Percentiles rank a stretch among this genome's conserved stretches.
Conservation (phyloP, 2,329 filamentous ascomycete genomes). For the Nemania bipapillata region DNA sequence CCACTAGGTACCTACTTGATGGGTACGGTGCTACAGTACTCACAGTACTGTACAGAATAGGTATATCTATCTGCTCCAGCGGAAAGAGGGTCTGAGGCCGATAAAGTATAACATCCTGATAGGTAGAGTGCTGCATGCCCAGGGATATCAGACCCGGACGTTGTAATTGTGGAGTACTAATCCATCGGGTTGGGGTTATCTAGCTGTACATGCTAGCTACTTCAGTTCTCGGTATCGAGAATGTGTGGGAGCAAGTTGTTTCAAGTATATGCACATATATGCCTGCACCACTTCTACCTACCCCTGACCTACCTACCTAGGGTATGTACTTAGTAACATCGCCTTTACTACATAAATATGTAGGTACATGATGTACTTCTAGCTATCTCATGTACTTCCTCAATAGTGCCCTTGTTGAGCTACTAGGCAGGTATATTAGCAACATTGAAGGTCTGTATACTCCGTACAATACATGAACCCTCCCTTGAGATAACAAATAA, state of each 20-base stretch:
- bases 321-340: conserved; percentile 15
- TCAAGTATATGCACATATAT: conserved; percentile 4
- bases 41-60: background rate
- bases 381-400: no score
- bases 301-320: background rate
- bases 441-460: no score
- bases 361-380: background rate
- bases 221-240: background rate
- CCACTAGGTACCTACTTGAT: conserved; percentile 18
- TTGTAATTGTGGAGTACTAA: conserved; percentile 13
- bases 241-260: background rate
- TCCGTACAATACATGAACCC: no score
- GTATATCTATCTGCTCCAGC: conserved; percentile 30
- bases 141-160: conserved; percentile 15
- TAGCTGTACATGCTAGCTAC: conserved; percentile 16
- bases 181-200: conserved; percentile 24
- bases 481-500: no score
- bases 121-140: conserved; percentile 11
- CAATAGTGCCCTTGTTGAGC: no score
- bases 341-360: conserved; percentile 8
- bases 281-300: no score
- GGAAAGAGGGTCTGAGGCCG: conserved; percentile 37
- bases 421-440: no score
- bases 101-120: conserved; percentile 36
- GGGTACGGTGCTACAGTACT: conserved; percentile 12